Base-by-base conservation (phyloP, 2,329 filamentous ascomycete genomes). In the Acarospora socialis region DNA sequence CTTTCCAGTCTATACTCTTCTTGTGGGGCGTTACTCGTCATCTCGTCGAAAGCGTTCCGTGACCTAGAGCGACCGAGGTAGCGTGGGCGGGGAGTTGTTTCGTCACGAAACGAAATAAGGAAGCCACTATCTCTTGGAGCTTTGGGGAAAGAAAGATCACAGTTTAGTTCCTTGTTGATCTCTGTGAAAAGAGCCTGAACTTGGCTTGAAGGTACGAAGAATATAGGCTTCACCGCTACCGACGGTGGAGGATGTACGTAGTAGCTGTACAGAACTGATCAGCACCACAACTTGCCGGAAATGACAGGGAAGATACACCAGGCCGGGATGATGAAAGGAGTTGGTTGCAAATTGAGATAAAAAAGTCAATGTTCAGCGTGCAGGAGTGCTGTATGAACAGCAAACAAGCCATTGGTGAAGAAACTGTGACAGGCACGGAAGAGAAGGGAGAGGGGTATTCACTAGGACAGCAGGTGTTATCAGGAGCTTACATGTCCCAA, bases 401-500 rank as follows among this genome's bases (percentile, higher is more conserved):
- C 19, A 28, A 8, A 21, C 19, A 16, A 23, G 13, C 5, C 4
- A 20, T 31, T 19, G 12, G 28, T 2, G 4, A 10, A 26, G 28
- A 14, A 30, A 35, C n/a, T n/a, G n/a, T n/a, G n/a, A n/a, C n/a
- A n/a, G n/a, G n/a, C n/a, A n/a, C n/a, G n/a, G n/a, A n/a, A n/a
- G n/a, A n/a, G n/a, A n/a, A n/a, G n/a, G n/a, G n/a, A n/a, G n/a
- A n/a, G n/a, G n/a, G n/a, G n/a, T n/a, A n/a, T n/a, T n/a, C n/a
- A n/a, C n/a, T n/a, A n/a, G n/a, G n/a, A n/a, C n/a, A n/a, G n/a
- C n/a, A n/a, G n/a, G n/a, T n/a, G n/a, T n/a, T n/a, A n/a, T n/a
- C n/a, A n/a, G n/a, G 13, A 3, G 64, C 76, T 65, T 62, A 90
- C 81, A 92, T 58, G 40, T 87, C 74, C 84, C 84, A 93, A 7